Percentiles rank a stretch among this genome's conserved stretches.
Conservation (phyloP, 768 basidiomycete genomes). For the Mycena vitilis region DNA sequence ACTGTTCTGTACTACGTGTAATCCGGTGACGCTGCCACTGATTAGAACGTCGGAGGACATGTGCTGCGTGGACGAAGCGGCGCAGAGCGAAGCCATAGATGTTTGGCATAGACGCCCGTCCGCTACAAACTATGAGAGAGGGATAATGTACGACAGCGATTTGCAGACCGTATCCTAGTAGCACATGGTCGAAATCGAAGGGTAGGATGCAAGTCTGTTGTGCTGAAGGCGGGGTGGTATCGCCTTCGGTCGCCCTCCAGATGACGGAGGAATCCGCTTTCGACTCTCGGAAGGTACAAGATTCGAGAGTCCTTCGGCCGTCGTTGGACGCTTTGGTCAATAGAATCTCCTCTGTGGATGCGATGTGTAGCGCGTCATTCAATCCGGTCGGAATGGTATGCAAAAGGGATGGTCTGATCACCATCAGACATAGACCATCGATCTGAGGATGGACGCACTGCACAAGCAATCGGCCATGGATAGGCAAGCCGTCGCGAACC, state of each 20-base stretch:
- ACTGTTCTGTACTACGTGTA: constrained; percentile 69
- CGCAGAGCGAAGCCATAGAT: constrained; percentile 55
- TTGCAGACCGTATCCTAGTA: constrained; percentile 73
- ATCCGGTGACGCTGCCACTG: constrained; percentile 56
- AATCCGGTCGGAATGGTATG: constrained; percentile 39
- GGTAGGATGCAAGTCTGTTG: constrained; percentile 58
- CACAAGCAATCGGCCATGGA: constrained; percentile 13
- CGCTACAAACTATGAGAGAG: constrained; percentile 46
- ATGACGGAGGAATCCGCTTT: constrained; percentile 6
- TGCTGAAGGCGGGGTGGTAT: background rate
- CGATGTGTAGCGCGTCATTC: constrained; percentile 41
- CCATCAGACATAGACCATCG: background rate
- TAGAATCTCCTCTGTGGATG: constrained; percentile 39
- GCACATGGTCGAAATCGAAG: constrained; percentile 65
- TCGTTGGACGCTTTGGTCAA: constrained; percentile 32
- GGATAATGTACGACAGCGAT: constrained; percentile 31
- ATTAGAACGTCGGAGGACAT: constrained; percentile 61
- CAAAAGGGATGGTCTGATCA: constrained; percentile 31
- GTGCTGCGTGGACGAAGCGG: constrained; percentile 41
- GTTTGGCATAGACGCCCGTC: constrained; percentile 65
- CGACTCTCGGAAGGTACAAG: constrained; percentile 15
- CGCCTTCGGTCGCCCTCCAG: constrained; percentile 21
- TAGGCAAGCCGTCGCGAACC: constrained; percentile 10
- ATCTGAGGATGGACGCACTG: constrained; percentile 23
- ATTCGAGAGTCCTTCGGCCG: constrained; percentile 33